Percentiles rank a stretch among this genome's conserved stretches.
Evolutionary conservation across 441 rosid species (phyloP).

Genomic region (Gossypium schwendimanii): DNA sequence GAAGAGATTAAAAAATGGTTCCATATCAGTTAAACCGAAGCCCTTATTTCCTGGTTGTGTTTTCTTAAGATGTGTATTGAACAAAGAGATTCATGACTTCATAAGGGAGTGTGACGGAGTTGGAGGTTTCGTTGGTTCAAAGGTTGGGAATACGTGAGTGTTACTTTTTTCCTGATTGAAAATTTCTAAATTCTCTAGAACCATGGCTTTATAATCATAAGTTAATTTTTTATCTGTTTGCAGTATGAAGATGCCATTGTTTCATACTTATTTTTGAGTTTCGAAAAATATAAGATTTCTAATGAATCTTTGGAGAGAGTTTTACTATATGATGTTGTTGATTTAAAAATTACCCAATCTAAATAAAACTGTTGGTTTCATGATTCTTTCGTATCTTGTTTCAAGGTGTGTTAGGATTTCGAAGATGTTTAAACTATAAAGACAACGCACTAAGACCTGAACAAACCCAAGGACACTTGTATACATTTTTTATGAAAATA

Average conservation of each 20-base stretch:
- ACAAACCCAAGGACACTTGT: not conserved
- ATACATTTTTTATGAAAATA: not conserved
- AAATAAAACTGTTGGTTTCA: not conserved
- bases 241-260: not conserved
- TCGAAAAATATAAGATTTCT: not conserved
- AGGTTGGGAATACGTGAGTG: conserved; percentile 76
- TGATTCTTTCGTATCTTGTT: not conserved
- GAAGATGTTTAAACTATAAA: not conserved
- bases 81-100: conserved; percentile 76
- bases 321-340: not conserved
- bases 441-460: not conserved
- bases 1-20: conserved; percentile 65
- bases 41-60: conserved; percentile 69
- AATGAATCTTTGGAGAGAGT: not conserved
- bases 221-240: not conserved
- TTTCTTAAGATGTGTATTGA: conserved; percentile 61
- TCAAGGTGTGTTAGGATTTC: not conserved
- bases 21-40: conserved; percentile 45
- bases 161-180: not conserved
- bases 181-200: not conserved
- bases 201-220: not conserved
- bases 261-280: not conserved
- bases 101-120: conserved; percentile 58
- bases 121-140: conserved; percentile 75
- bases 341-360: not conserved